phyloP scores from a whole-genome alignment of 345 rosid genomes.

The Populus nigra region DNA sequence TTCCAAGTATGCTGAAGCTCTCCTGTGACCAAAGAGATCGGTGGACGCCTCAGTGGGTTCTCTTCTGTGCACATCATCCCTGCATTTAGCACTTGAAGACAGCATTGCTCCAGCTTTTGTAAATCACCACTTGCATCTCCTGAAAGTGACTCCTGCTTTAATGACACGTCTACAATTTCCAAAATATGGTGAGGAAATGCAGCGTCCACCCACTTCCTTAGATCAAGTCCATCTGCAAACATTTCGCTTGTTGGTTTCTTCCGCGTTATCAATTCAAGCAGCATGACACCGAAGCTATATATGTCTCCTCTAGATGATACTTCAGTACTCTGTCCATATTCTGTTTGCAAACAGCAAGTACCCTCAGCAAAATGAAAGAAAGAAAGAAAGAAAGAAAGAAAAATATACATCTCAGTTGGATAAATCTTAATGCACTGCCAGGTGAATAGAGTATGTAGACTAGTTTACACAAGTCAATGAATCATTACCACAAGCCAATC shows the following conservation, averaged over 20 bases:
- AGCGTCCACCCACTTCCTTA: constrained; percentile 1
- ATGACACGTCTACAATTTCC: background rate
- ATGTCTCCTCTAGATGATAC: constrained; percentile 17
- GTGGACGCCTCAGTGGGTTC: background rate
- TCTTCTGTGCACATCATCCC: background rate
- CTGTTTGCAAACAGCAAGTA: background rate
- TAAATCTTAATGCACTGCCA: background rate
- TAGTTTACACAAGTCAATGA: background rate
- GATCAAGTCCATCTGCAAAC: background rate
- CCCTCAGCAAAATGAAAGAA: too few species aligned
- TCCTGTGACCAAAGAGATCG: background rate
- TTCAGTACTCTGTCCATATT: constrained; percentile 8
- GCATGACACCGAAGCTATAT: constrained; percentile 19
- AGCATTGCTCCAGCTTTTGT: background rate
- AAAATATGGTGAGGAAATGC: background rate
- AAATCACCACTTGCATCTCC: background rate
- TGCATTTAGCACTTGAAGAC: background rate
- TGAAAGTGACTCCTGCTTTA: background rate
- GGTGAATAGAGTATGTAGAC: background rate
- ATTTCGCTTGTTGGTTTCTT: constrained; percentile 13
- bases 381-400: too few species aligned
- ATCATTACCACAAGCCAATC: background rate
- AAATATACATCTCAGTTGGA: background rate
- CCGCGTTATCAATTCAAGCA: constrained; percentile 14
- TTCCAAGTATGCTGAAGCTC: background rate